phyloP scores from a whole-genome alignment of 2,329 filamentous ascomycete species.

The Drechslera avenae region DNA sequence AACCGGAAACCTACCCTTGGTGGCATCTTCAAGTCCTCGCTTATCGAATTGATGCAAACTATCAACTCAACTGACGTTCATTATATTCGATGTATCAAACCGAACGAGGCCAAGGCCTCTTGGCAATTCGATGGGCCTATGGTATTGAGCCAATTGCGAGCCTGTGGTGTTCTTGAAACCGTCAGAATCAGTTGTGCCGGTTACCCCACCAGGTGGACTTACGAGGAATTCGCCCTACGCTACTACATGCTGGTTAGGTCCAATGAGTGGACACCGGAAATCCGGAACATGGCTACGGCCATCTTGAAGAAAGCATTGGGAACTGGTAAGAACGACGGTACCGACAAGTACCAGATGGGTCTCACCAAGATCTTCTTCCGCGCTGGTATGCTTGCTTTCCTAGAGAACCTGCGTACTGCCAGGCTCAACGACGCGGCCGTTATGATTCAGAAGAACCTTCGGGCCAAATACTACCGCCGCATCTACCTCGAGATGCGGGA shows the following conservation, averaged over 20 bases:
- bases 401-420: conserved; percentile 90
- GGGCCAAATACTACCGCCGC: conserved; percentile 91
- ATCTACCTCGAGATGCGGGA: conserved; percentile 86
- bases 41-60: conserved; percentile 97
- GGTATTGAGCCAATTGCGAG: conserved; percentile 95
- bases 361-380: conserved; percentile 99
- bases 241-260: conserved; percentile 99
- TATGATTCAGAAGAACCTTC: conserved; percentile 98
- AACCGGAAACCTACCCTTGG: conserved; percentile 96
- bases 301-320: conserved; percentile 87
- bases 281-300: conserved; percentile 89
- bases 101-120: conserved; percentile 92
- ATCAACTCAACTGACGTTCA: conserved; percentile 98
- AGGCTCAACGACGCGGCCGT: conserved; percentile 92
- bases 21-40: conserved; percentile 97
- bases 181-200: conserved; percentile 97
- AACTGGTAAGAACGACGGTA: conserved; percentile 65
- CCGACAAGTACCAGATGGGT: conserved; percentile 96
- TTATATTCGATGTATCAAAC: conserved; percentile 99
- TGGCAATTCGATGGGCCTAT: conserved; percentile 99
- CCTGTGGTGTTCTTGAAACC: conserved; percentile 98
- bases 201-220: conserved; percentile 97
- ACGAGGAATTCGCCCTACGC: conserved; percentile 94
- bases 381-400: conserved; percentile 96
- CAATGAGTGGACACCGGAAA: conserved; percentile 87